Conservation (phyloP, 495 filamentous ascomycete species). For the Xylaria castorea region DNA sequence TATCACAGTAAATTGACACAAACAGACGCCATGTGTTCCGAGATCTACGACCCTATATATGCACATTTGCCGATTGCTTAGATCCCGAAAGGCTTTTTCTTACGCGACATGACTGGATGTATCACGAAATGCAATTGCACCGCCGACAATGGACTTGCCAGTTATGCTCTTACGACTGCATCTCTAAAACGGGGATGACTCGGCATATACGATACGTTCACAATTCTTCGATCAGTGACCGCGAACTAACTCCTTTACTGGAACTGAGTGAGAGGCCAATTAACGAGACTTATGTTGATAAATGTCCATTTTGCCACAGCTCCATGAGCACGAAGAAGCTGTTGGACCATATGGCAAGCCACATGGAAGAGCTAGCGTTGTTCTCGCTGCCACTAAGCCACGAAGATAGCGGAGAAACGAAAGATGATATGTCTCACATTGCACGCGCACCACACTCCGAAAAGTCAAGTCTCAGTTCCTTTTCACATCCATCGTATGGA, state of each 20-base stretch:
- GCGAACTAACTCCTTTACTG: background rate
- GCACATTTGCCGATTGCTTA: slow-evolving; percentile 5
- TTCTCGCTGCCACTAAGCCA: background rate
- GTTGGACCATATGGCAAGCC: background rate
- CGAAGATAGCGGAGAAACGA: background rate
- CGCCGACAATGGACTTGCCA: slow-evolving; percentile 34
- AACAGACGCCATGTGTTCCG: background rate
- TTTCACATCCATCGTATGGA: background rate
- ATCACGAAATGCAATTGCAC: slow-evolving; percentile 37
- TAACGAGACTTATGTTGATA: background rate
- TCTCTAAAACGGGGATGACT: background rate
- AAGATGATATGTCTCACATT: background rate
- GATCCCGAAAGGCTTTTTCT: slow-evolving; percentile 30
- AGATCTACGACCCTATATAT: background rate
- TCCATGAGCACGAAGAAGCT: background rate
- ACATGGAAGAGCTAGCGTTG: background rate
- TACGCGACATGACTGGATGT: slow-evolving; percentile 35
- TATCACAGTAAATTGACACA: background rate
- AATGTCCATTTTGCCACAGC: background rate
- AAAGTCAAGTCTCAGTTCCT: background rate
- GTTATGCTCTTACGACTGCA: background rate
- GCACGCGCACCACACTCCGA: background rate
- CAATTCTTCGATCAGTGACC: background rate
- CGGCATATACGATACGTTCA: background rate
- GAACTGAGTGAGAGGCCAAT: background rate